Percentiles rank a stretch among this genome's conserved stretches.
Conservation (phyloP, 2,329 filamentous ascomycete genomes). For the Macroventuria anomochaeta region DNA sequence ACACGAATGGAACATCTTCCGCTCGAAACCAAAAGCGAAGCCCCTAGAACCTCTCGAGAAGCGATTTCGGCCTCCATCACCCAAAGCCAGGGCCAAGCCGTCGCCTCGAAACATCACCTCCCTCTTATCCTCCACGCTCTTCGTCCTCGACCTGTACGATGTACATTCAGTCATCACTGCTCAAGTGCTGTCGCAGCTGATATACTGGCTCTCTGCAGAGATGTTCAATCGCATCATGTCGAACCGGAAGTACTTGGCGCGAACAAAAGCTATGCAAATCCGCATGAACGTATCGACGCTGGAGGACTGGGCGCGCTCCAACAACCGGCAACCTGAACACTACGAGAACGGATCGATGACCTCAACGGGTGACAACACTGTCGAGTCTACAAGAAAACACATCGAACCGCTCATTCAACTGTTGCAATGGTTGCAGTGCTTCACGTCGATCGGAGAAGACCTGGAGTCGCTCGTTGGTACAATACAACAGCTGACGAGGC, state of each 20-base stretch:
- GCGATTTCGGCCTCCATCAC: constrained; percentile 88
- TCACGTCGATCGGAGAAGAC: constrained; percentile 91
- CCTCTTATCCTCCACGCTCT: constrained; percentile 90
- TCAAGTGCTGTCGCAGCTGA: constrained; percentile 87
- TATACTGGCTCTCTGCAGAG: constrained; percentile 96
- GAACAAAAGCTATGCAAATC: constrained; percentile 99
- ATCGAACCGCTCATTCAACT: constrained; percentile 90
- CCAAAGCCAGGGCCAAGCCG: constrained; percentile 88
- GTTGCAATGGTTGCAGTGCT: constrained; percentile 96
- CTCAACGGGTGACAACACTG: constrained; percentile 82
- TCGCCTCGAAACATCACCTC: constrained; percentile 96
- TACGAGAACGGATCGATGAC: constrained; percentile 91
- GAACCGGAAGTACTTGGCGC: constrained; percentile 89
- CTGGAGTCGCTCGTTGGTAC: constrained; percentile 87
- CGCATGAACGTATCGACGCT: constrained; percentile 96
- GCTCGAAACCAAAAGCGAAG: constrained; percentile 87
- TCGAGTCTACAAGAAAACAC: constrained; percentile 83
- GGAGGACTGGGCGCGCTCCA: constrained; percentile 93
- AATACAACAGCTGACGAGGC: constrained; percentile 81
- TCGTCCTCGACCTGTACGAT: constrained; percentile 97
- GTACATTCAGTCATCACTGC: constrained; percentile 95
- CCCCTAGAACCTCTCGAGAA: constrained; percentile 85
- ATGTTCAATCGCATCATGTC: constrained; percentile 98
- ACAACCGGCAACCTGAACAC: constrained; percentile 93
- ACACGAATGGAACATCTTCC: constrained; percentile 98